phyloP scores from a whole-genome alignment of 305 asterid genomes.

The Andrographis paniculata region DNA sequence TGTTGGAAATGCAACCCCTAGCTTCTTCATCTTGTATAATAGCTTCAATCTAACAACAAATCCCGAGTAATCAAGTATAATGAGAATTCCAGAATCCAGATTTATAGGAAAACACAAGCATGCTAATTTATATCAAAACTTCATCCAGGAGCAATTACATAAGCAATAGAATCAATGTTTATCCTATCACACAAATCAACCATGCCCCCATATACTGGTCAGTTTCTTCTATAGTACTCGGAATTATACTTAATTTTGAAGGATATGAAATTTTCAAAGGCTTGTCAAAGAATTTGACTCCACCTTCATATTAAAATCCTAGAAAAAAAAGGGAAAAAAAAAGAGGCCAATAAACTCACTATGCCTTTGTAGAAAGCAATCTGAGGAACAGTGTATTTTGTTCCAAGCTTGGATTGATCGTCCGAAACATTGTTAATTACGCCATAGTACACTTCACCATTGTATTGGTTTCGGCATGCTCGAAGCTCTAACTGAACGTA shows the following conservation, averaged over 20 bases:
- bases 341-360: slow-evolving; percentile 34
- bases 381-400: slow-evolving; percentile 77
- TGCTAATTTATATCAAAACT: too few species aligned
- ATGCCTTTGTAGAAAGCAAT: slow-evolving; percentile 83
- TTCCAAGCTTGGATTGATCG: slow-evolving; percentile 83
- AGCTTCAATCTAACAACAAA: slow-evolving; percentile 60
- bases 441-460: slow-evolving; percentile 72
- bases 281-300: slow-evolving; percentile 2
- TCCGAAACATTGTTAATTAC: slow-evolving; percentile 75
- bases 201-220: too few species aligned
- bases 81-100: not conserved
- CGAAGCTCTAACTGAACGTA: slow-evolving; percentile 72
- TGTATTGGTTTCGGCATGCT: slow-evolving; percentile 68
- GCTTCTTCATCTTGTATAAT: slow-evolving; percentile 73
- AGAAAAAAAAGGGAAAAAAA: slow-evolving; percentile 3
- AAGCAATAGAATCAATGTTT: too few species aligned
- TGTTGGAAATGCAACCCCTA: slow-evolving; percentile 59
- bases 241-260: not conserved
- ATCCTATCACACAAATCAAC: too few species aligned
- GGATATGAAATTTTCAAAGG: not conserved
- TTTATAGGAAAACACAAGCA: not conserved
- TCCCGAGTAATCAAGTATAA: slow-evolving; percentile 14
- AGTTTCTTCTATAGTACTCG: not conserved
- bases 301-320: not conserved
- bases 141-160: too few species aligned